Evolutionary conservation across 257 asterid species (phyloP).

Genomic region (Marsdenia floribunda): DNA sequence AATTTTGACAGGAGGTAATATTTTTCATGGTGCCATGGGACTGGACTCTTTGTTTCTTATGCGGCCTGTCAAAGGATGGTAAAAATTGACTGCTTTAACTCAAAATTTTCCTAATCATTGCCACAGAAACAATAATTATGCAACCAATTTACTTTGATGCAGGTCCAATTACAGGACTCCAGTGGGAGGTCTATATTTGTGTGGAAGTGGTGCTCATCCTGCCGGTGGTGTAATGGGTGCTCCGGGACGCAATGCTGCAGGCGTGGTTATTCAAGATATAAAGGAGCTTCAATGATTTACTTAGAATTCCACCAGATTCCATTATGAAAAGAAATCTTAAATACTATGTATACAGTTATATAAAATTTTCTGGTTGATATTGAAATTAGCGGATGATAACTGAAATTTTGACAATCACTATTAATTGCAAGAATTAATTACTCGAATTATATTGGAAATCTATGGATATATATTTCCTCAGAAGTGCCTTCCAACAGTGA

Average conservation of each 20-base stretch:
- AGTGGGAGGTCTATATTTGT: constrained; percentile 63
- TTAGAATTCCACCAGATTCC: too few relatives aligned
- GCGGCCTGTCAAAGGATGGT: constrained; percentile 98
- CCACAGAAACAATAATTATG: neutral
- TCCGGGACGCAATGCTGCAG: constrained; percentile 89
- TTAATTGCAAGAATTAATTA: too few relatives aligned
- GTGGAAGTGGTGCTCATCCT: constrained; percentile 97
- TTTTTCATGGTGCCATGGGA: constrained; percentile 96
- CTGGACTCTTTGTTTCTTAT: constrained; percentile 79
- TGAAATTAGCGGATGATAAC: too few relatives aligned
- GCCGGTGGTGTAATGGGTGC: constrained; percentile 99
- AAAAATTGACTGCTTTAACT: constrained; percentile 11
- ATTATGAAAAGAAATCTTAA: too few relatives aligned
- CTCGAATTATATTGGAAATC: too few relatives aligned
- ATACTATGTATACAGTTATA: too few relatives aligned
- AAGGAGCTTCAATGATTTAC: constrained; percentile 23
- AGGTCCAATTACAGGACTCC: constrained; percentile 93
- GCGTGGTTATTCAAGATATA: constrained; percentile 60
- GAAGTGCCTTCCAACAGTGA: too few relatives aligned
- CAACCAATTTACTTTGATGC: constrained; percentile 15
- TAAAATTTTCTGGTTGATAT: too few relatives aligned
- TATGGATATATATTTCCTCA: too few relatives aligned
- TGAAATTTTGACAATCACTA: too few relatives aligned
- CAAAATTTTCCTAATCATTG: neutral
- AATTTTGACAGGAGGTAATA: constrained; percentile 72